Evolutionary conservation across 2,329 filamentous ascomycete species (phyloP).

Genomic region (Hypomyces perniciosus): DNA sequence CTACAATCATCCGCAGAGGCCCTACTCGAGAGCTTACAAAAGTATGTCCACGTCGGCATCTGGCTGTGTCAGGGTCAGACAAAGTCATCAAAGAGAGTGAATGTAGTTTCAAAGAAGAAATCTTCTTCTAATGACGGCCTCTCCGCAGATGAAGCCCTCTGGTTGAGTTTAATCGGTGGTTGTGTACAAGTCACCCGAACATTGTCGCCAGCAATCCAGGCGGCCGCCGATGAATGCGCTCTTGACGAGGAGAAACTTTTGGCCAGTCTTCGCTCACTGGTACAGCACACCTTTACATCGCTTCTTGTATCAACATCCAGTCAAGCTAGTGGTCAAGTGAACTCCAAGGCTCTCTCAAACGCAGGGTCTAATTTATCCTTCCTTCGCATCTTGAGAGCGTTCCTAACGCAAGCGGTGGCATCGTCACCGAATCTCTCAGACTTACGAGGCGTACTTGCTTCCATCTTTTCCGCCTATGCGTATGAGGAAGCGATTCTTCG

Average conservation of each 20-base stretch:
- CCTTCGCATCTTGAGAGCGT: constrained; percentile 80
- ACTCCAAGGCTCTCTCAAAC: constrained; percentile 30
- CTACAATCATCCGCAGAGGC: constrained; percentile 64
- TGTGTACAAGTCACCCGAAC: constrained; percentile 59
- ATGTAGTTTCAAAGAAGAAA: constrained; percentile 46
- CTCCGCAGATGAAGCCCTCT: constrained; percentile 49
- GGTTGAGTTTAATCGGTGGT: constrained; percentile 56
- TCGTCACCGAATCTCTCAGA: constrained; percentile 83
- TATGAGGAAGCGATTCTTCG: constrained; percentile 88
- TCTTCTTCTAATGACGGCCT: constrained; percentile 37
- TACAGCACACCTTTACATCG: constrained; percentile 87
- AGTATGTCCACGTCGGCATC: constrained; percentile 86
- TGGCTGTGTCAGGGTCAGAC: constrained; percentile 91
- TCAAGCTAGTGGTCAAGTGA: constrained; percentile 28
- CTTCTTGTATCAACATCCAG: constrained; percentile 70
- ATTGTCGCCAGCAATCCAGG: constrained; percentile 50
- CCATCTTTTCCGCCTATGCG: constrained; percentile 91
- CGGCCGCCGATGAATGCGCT: constrained; percentile 22
- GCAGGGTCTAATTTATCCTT: constrained; percentile 65
- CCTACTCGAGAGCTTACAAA: constrained; percentile 71
- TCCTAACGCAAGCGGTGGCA: constrained; percentile 74
- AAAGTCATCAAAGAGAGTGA: constrained; percentile 47
- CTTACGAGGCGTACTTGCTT: constrained; percentile 74
- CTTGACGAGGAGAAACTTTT: constrained; percentile 58
- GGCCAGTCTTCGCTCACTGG: constrained; percentile 64